Evolutionary conservation across 192 early-diverging fungal genomes (phyloP), one percentile per base, ranked within the genome.

Genomic region (Spizellomyces sp.): DNA sequence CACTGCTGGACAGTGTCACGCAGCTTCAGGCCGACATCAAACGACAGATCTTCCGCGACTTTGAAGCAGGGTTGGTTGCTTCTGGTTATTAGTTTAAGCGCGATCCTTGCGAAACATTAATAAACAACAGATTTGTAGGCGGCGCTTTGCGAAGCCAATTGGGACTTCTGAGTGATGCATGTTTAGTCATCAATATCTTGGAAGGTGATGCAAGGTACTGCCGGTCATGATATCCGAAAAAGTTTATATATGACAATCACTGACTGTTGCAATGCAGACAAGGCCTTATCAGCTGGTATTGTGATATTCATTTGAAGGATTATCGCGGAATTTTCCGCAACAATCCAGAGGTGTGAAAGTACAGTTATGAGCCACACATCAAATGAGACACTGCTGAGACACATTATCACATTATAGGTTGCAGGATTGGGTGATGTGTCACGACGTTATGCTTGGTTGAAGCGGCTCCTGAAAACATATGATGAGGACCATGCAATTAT

Each of bases 401-500:
- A 19, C n/a, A 56, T 19, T 19, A 56, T 7, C n/a, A 19, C 22
- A 6, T 15, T 5, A 61, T 61, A 96, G 78, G 91, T 92, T 12
- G 81, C 93, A n/a, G 89, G 89, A 42, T 75, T 99, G 1, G 93
- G 92, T 58, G 89, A 94, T 52, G 87, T 94, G 0, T 90, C 92
- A 6, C 81, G 95, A 27, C 83, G 97, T 27, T 98, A 95, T 76
- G 92, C 96, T 5, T 98, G 95, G 92, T 77, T 99, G 43, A 92
- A 95, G 65, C 84, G 96, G 19, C 79, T 91, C n/a, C 72, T 98
- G 47, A 93, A 93, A 73, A 89, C 84, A n/a, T 91, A 88, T 75
- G 91, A 95, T 69, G 94, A 97, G n/a, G 89, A 91, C 43, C 94
- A 96, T 72, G 87, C 89, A 0, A 75, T 76, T 6, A 84, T 95